phyloP scores from a whole-genome alignment of 2,329 filamentous ascomycete species.

The Tolypocladium nubicola region DNA sequence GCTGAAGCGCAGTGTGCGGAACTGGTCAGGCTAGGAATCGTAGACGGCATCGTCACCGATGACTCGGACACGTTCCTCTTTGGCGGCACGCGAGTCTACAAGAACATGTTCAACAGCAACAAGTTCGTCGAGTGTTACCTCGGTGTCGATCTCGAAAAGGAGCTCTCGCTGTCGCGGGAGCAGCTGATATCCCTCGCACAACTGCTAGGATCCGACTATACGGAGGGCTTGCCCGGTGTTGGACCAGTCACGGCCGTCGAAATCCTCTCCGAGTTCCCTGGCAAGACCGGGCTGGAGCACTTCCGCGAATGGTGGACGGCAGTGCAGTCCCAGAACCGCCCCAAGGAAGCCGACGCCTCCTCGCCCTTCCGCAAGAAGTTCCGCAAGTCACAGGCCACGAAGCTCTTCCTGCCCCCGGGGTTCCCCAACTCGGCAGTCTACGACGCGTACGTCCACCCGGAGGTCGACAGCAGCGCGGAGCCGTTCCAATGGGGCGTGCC shows the following conservation, averaged over 20 bases:
- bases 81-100: constrained; percentile 91
- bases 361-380: constrained; percentile 77
- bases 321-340: constrained; percentile 58
- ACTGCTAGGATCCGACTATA: constrained; percentile 88
- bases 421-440: constrained; percentile 75
- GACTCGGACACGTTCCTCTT: constrained; percentile 96
- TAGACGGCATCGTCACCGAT: constrained; percentile 96
- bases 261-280: constrained; percentile 81
- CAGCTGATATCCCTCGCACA: constrained; percentile 87
- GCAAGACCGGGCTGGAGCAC: constrained; percentile 47
- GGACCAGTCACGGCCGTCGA: constrained; percentile 92
- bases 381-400: constrained; percentile 64
- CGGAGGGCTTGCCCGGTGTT: constrained; percentile 79
- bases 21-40: constrained; percentile 73
- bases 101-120: constrained; percentile 99
- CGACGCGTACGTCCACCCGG: constrained; percentile 74
- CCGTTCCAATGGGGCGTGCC: constrained; percentile 93
- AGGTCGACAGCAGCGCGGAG: constrained; percentile 71
- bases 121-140: constrained; percentile 98
- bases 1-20: constrained; percentile 96
- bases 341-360: constrained; percentile 48
- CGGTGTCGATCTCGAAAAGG: constrained; percentile 70
- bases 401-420: constrained; percentile 70
- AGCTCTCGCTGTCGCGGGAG: constrained; percentile 76
- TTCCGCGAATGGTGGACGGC: constrained; percentile 84